Evolutionary conservation across 1,284 basidiomycete species (phyloP).

Genomic region (Ustilago xerochloae): DNA sequence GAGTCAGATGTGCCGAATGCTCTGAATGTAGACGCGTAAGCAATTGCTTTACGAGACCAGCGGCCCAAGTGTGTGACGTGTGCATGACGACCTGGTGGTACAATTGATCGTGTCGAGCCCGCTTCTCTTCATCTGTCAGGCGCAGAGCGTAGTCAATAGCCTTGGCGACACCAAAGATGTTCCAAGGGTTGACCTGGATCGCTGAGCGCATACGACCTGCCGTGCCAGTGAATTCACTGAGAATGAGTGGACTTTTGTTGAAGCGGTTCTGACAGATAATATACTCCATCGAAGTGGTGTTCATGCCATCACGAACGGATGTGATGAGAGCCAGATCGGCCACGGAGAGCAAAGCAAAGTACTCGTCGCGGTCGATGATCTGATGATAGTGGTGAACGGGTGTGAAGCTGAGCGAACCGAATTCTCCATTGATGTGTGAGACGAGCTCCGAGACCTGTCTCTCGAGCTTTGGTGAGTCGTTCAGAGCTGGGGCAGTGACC

Average conservation of each 20-base stretch:
- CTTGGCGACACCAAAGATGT: constrained; percentile 85
- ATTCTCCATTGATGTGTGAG: constrained; percentile 95
- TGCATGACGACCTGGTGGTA: constrained; percentile 89
- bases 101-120: constrained; percentile 75
- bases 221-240: constrained; percentile 98
- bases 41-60: constrained; percentile 87
- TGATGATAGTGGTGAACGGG: constrained; percentile 99
- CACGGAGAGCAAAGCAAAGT: constrained; percentile 93
- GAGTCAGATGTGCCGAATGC: constrained; percentile 86
- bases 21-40: constrained; percentile 83
- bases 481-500: constrained; percentile 93
- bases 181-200: constrained; percentile 81
- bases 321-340: constrained; percentile 97
- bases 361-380: constrained; percentile 92
- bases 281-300: constrained; percentile 95
- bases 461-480: constrained; percentile 93
- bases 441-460: constrained; percentile 93
- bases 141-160: constrained; percentile 89
- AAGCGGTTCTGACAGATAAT: constrained; percentile 88
- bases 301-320: constrained; percentile 96
- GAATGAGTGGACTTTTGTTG: constrained; percentile 81
- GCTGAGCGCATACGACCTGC: constrained; percentile 85
- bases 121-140: constrained; percentile 84
- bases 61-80: constrained; percentile 95
- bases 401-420: constrained; percentile 93